These are phyloP conservation scores for Uncinocarpus reesii DNA, from an alignment of 2,329 filamentous ascomycete species.

Conservation along the genomic window DNA sequence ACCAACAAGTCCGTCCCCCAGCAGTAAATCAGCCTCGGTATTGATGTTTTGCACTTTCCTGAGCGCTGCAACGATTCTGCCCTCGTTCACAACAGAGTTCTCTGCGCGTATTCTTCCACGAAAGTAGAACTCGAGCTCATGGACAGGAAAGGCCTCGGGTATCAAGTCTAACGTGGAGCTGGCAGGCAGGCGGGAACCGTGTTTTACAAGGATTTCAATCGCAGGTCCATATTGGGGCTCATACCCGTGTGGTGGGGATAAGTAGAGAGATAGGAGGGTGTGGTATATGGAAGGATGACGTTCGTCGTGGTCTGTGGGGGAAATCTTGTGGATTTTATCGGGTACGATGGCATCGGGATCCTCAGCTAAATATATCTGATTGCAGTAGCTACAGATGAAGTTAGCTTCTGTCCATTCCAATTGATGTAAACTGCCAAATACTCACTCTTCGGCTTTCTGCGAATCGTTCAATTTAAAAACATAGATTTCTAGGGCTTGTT, in stretches of 20 bases:
- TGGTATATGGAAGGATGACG: slow-evolving; percentile 71
- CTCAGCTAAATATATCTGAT: slow-evolving; percentile 61
- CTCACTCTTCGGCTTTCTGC: slow-evolving; percentile 79
- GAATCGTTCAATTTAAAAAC: slow-evolving; percentile 88
- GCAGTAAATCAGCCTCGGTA: slow-evolving; percentile 59
- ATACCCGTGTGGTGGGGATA: slow-evolving; percentile 66
- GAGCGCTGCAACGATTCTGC: slow-evolving; percentile 64
- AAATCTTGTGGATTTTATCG: slow-evolving; percentile 29
- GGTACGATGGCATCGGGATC: slow-evolving; percentile 33
- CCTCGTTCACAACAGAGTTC: slow-evolving; percentile 70
- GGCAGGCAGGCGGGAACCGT: slow-evolving; percentile 83
- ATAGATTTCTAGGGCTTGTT: slow-evolving; percentile 92
- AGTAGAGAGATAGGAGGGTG: slow-evolving; percentile 77
- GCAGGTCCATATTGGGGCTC: slow-evolving; percentile 66
- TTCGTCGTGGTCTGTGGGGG: slow-evolving; percentile 43
- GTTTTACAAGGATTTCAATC: slow-evolving; percentile 75
- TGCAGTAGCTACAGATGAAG: slow-evolving; percentile 60
- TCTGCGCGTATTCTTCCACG: slow-evolving; percentile 77
- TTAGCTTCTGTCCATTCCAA: slow-evolving; percentile 30
- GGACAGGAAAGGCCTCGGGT: slow-evolving; percentile 65
- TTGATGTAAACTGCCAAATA: neutral
- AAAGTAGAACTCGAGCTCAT: slow-evolving; percentile 81
- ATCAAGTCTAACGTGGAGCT: slow-evolving; percentile 77
- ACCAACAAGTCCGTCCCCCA: slow-evolving; percentile 56
- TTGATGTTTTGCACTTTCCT: slow-evolving; percentile 70